Evolutionary conservation across 306 rosid species (phyloP), one percentile per base, ranked within the genome.

Genomic region (Rosa multiflora): DNA sequence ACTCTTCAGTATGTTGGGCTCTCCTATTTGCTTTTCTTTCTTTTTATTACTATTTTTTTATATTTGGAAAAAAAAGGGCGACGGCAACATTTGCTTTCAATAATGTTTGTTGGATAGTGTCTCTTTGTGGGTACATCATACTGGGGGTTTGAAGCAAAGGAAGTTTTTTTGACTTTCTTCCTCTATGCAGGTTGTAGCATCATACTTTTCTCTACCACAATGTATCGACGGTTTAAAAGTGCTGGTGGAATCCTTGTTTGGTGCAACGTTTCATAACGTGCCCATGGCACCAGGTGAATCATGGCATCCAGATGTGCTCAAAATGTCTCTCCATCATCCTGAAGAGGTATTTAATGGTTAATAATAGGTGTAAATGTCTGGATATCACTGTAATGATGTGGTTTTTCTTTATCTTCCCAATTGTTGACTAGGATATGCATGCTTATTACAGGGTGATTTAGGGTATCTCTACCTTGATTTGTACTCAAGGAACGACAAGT

Each of bases 281-380:
- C 89, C 97, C 42, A 82, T 92, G 21, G 97, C 91, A 78, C 86
- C 94, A 48, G 91, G 92, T 84, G 99, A 94, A 92, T 92, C 99
- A 77, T 94, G 98, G 99, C 95, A 94, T 77, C 90, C 97, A 0
- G 88, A 91, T 75, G 97, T 94, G 88, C 91, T 88, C 75, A 94
- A 94, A 85, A 55, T 94, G 87, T 84, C 90, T 69, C 97, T 94
- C 84, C 89, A 89, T 85, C 99, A 94, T 84, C 97, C 97, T 80
- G 91, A 91, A 53, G 99, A 92, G 99, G 99, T 94, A 91, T 67
- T 67, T 67, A 59, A 32, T 17, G 62, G 72, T 70, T 63, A 66
- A 20, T 53, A 35, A 42, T 43, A 51, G 69, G 73, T 75, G 61
- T 71, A 68, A 79, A 76, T 84, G 47, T 68, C 46, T 52, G 4